Conservation (phyloP, 805 yeast genomes). For the Yamadazyma insecticola region DNA sequence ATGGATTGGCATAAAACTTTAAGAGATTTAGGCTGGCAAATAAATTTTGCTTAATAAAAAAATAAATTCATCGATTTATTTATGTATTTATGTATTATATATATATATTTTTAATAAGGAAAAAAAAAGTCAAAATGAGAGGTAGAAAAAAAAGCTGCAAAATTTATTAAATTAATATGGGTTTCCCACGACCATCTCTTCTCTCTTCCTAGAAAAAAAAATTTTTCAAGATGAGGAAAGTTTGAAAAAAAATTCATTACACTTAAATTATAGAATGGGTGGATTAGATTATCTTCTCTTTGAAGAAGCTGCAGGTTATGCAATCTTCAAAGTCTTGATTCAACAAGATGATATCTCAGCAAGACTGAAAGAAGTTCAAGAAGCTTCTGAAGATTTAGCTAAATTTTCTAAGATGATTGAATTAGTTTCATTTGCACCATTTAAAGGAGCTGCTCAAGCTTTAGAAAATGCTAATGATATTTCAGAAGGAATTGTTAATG, state of each 20-base stretch:
- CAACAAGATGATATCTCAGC: conserved; percentile 95
- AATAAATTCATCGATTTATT: not conserved
- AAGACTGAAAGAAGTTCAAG: conserved; percentile 89
- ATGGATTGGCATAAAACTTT: conserved; percentile 74
- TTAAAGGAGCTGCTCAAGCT: conserved; percentile 99
- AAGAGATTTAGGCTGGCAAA: conserved; percentile 67
- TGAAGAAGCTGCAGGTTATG: conserved; percentile 99
- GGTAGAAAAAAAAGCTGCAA: too few relatives aligned
- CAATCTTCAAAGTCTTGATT: conserved; percentile 86
- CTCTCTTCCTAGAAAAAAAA: too few relatives aligned
- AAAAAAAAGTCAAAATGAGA: too few relatives aligned
- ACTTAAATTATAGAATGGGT: conserved; percentile 40
- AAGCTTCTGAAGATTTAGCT: conserved; percentile 78
- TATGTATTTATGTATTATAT: not conserved
- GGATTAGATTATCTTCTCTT: conserved; percentile 86
- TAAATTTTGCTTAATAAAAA: conserved; percentile 57
- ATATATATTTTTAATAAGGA: too few relatives aligned
- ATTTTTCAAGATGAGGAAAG: conserved; percentile 3
- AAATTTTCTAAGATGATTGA: conserved; percentile 90
- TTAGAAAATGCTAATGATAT: conserved; percentile 97
- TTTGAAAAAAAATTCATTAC: conserved; percentile 7
- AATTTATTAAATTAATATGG: too few relatives aligned
- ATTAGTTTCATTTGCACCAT: conserved; percentile 93
- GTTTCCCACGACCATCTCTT: not conserved
- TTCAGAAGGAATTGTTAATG: conserved; percentile 94